Evolutionary conservation across 116 monocot genomes (phyloP), one percentile per base, ranked within the genome.

Genomic region (Posidonia oceanica): DNA sequence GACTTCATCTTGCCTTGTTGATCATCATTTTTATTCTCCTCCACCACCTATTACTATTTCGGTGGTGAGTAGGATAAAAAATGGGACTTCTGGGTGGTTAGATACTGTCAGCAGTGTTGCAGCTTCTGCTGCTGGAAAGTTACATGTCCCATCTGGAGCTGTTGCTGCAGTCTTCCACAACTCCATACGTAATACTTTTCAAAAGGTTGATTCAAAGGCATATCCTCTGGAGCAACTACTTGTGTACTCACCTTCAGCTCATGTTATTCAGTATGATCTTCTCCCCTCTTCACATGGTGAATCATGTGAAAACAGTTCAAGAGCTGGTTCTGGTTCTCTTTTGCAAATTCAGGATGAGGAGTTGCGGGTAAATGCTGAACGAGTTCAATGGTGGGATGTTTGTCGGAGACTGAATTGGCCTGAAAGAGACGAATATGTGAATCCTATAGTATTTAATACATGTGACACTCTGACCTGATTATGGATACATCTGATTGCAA

Each of bases 321-420:
- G 77, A 76, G 56, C 59, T 69, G 78, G 72, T 13, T 64, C 87
- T 65, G 79, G 74, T 64, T 67, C 81, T 71, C 70, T 74, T 54
- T 75, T 74, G 69, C 88, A 80, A 69, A 54, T 75, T 67, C 89
- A 87, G 76, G 97, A 92, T 79, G 97, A 98, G 4, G 97, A 98
- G 57, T 64, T 85, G 22, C 83, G 77, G 70, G 87, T 98, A 69
- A 83, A 74, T 84, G 85, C 81, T 72, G 93, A 92, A 76, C 82
- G 89, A 59, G 80, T 92, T 73, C 92, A 92, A 68, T 98, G 97
- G 97, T 98, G 97, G 97, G 97, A 98, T 83, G 97, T 98, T 6
- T 98, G 97, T 63, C 75, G 97, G 71, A 89, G 90, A 69, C 70
- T 74, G 63, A 85, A 75, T 78, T 93, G 97, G 92, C 89, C 90